These are phyloP conservation scores for Brettanomyces bruxellensis DNA, from an alignment of 805 yeast species.

Conservation along the genomic window DNA sequence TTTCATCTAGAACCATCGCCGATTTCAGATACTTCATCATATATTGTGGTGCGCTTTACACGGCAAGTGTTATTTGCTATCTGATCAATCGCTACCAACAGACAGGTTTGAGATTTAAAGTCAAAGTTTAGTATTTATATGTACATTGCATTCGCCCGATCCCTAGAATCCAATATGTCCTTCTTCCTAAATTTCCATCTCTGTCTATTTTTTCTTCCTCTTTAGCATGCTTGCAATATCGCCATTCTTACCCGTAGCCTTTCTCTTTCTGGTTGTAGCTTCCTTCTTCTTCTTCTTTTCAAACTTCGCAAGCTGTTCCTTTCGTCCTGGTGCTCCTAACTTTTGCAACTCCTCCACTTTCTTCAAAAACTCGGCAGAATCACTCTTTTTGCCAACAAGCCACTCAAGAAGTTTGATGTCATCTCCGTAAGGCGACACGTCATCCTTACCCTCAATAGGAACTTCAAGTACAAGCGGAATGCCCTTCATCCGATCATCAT, in stretches of 20 bases:
- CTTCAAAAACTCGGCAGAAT: slow-evolving; percentile 45
- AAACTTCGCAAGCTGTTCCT: slow-evolving; percentile 56
- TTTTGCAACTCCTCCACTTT: slow-evolving; percentile 42
- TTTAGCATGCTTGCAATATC: slow-evolving; percentile 20
- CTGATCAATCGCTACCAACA: background rate
- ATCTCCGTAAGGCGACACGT: slow-evolving; percentile 52
- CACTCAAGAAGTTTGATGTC: slow-evolving; percentile 80
- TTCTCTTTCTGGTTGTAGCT: slow-evolving; percentile 10
- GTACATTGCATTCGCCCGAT: background rate
- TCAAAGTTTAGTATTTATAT: background rate
- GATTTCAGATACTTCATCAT: slow-evolving; percentile 35
- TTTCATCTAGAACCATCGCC: slow-evolving; percentile 18
- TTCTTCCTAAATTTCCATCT: slow-evolving; percentile 4
- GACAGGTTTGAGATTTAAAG: background rate
- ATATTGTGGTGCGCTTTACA: slow-evolving; percentile 31
- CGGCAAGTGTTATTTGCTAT: background rate
- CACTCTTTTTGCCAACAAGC: slow-evolving; percentile 49
- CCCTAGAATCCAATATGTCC: too few species aligned
- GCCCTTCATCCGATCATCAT: slow-evolving; percentile 47
- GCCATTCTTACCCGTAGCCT: slow-evolving; percentile 7
- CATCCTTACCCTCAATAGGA: slow-evolving; percentile 57
- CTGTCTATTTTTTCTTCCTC: slow-evolving; percentile 10
- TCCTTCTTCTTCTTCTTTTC: slow-evolving; percentile 39
- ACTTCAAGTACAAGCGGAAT: slow-evolving; percentile 86
- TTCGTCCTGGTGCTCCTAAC: slow-evolving; percentile 61